Evolutionary conservation across 2,329 filamentous ascomycete genomes (phyloP).

Genomic region (Zalaria sp.): DNA sequence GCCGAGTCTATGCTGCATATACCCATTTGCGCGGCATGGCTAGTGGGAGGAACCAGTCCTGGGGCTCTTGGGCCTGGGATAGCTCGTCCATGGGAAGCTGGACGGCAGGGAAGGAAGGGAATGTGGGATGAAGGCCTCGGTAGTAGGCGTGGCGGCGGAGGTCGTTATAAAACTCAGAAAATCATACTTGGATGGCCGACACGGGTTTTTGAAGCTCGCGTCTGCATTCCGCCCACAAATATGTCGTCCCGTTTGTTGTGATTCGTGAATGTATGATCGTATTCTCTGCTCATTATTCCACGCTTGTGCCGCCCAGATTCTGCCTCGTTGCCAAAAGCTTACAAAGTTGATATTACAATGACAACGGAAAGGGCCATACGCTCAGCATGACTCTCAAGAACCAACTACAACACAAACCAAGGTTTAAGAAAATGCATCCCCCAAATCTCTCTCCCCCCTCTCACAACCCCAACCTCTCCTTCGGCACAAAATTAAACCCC

Average conservation of each 20-base stretch:
- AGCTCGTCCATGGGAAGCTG: neutral
- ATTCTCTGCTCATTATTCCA: too few relatives aligned
- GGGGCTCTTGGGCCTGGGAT: neutral
- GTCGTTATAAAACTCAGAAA: neutral
- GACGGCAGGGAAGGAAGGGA: neutral
- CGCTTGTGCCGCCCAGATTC: too few relatives aligned
- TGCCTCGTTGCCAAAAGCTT: too few relatives aligned
- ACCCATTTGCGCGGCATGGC: neutral
- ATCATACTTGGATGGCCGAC: neutral
- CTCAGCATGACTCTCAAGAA: too few relatives aligned
- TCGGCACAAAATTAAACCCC: slow-evolving; percentile 76
- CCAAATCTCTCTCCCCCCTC: too few relatives aligned
- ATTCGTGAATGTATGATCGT: neutral
- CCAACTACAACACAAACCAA: too few relatives aligned
- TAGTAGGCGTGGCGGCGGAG: neutral
- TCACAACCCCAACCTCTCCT: slow-evolving; percentile 46
- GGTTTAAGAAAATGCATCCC: too few relatives aligned
- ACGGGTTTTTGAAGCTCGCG: neutral
- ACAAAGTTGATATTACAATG: too few relatives aligned
- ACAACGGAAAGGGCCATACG: too few relatives aligned
- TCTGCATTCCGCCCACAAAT: neutral
- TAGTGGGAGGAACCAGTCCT: neutral
- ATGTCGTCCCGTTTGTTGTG: neutral
- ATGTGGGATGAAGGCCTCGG: neutral
- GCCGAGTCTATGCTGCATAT: neutral